Evolutionary conservation across 2,329 filamentous ascomycete species (phyloP).

Genomic region (Neofusicoccum kwambonambiense): DNA sequence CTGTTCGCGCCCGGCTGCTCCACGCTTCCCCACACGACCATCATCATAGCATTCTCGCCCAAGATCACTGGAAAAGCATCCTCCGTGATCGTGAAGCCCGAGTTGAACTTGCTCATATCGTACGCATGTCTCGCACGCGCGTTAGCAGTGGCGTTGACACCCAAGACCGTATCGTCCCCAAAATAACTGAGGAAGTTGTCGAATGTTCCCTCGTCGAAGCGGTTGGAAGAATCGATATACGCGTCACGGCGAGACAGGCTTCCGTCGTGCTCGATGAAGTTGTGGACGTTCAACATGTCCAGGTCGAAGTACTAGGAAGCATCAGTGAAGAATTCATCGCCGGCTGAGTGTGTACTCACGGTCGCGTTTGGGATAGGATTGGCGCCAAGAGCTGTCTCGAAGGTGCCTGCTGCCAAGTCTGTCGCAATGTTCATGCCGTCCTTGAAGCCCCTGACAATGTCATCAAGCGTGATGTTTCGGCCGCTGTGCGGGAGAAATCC

Average conservation of each 20-base stretch:
- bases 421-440: neutral
- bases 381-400: neutral
- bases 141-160: neutral
- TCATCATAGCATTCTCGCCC: no score
- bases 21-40: no score
- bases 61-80: no score
- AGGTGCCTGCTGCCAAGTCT: neutral
- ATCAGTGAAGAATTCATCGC: neutral
- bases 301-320: conserved; percentile 26
- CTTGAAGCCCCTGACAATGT: conserved; percentile 22
- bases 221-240: neutral
- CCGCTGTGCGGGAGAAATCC: conserved; percentile 33
- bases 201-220: neutral
- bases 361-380: neutral
- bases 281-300: conserved; percentile 32
- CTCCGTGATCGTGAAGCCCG: neutral
- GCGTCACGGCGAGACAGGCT: conserved; percentile 26
- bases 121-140: neutral
- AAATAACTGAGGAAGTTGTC: neutral
- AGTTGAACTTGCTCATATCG: neutral
- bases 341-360: neutral
- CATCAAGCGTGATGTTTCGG: conserved; percentile 29
- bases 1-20: no score
- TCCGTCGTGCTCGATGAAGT: conserved; percentile 37
- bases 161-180: neutral